Percentiles rank a stretch among this genome's conserved stretches.
Evolutionary conservation across 805 yeast genomes (phyloP).

Genomic region (Lipomyces kockii): DNA sequence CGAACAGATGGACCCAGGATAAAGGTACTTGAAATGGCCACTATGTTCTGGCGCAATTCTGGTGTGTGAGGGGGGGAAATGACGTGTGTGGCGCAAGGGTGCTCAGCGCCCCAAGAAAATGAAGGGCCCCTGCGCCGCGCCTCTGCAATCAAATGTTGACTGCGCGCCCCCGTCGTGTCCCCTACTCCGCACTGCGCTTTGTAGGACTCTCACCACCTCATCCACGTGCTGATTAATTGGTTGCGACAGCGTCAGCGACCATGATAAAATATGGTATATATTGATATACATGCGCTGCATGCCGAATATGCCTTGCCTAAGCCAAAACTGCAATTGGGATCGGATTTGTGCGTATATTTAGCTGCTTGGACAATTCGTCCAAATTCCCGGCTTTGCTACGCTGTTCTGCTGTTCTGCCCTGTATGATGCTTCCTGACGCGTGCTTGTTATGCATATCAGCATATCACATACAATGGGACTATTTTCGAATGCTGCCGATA

Average conservation of each 20-base stretch:
- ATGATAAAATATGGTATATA: background rate
- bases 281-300: no score
- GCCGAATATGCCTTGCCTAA: background rate
- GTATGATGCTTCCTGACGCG: no score
- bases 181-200: no score
- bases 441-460: no score
- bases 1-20: slow-evolving; percentile 1
- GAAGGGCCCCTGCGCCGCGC: background rate
- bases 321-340: background rate
- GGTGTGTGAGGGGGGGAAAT: background rate
- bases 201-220: background rate
- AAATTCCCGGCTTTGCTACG: no score
- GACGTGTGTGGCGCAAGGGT: background rate
- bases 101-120: background rate
- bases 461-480: no score
- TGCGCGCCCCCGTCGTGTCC: no score
- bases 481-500: background rate
- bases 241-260: background rate
- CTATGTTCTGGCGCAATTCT: background rate
- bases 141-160: background rate
- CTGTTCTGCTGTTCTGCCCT: no score
- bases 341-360: no score
- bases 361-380: no score
- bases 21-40: background rate
- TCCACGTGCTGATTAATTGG: background rate